phyloP scores from a whole-genome alignment of 1,284 basidiomycete species.

The Sporisorium reilianum region DNA sequence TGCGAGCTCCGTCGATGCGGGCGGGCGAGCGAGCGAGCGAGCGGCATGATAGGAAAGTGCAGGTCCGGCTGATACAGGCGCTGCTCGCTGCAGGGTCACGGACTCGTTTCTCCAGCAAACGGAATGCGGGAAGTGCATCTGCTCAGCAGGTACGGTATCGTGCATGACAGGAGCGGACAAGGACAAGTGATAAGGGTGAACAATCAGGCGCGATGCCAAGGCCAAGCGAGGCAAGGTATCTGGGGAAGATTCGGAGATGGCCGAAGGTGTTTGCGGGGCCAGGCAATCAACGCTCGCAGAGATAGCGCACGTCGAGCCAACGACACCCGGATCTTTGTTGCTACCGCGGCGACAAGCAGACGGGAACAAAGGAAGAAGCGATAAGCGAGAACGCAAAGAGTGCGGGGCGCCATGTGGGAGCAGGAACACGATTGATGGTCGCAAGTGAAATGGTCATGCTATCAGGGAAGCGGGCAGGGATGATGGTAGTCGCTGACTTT shows the following conservation, averaged over 20 bases:
- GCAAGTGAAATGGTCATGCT: not conserved
- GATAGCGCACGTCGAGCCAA: constrained; percentile 32
- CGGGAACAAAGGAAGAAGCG: constrained; percentile 1
- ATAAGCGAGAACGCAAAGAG: constrained; percentile 5
- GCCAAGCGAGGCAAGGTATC: not conserved
- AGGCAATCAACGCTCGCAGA: constrained; percentile 33
- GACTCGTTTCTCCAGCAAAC: not conserved
- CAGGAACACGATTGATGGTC: constrained; percentile 1
- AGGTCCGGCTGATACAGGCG: not conserved
- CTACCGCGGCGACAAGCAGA: not conserved
- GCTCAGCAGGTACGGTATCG: not conserved
- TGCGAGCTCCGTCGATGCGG: not conserved
- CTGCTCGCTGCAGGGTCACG: constrained; percentile 30
- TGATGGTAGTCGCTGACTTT: constrained; percentile 20
- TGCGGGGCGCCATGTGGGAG: constrained; percentile 47
- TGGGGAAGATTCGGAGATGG: constrained; percentile 43
- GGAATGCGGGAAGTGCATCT: not conserved
- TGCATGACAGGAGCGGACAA: not conserved
- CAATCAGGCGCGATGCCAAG: not conserved
- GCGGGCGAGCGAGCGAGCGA: too few relatives aligned
- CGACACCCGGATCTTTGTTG: constrained; percentile 31
- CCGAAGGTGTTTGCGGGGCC: constrained; percentile 36
- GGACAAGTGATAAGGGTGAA: not conserved
- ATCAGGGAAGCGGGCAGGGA: constrained; percentile 3
- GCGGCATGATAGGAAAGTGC: not conserved